These are phyloP conservation scores for Cinchona pubescens DNA, from an alignment of 257 asterid genomes.

Conservation along the genomic window DNA sequence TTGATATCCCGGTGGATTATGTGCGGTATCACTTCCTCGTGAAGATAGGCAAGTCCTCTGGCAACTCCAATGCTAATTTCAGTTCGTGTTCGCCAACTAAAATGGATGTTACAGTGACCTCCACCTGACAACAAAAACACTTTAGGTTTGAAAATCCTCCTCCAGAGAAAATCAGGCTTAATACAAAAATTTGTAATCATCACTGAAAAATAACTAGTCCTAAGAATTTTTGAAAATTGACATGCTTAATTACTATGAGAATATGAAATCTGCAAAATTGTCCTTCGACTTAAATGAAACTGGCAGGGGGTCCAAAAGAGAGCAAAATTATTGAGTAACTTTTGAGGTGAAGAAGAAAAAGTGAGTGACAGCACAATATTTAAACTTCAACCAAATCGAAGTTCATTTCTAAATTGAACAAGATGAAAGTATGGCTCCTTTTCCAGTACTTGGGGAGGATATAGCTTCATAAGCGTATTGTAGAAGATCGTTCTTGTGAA, in stretches of 20 bases:
- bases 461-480: neutral
- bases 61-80: conserved; percentile 78
- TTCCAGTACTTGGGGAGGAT: neutral
- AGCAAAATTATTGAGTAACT: neutral
- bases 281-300: neutral
- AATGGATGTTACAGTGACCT: conserved; percentile 39
- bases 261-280: neutral
- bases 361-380: neutral
- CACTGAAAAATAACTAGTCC: neutral
- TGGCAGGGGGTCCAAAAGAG: neutral
- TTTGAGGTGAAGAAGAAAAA: neutral
- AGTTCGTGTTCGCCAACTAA: conserved; percentile 68
- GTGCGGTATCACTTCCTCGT: conserved; percentile 87
- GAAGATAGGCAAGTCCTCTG: conserved; percentile 83
- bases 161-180: neutral
- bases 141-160: conserved; percentile 4
- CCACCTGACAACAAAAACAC: conserved; percentile 45
- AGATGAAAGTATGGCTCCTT: neutral
- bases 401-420: neutral
- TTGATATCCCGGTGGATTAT: conserved; percentile 94
- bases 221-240: neutral
- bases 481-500: neutral
- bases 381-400: neutral
- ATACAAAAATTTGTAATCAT: neutral
- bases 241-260: neutral